A percentile compares a stretch with the other conserved stretches of the same genome.
Evolutionary conservation across 2,329 filamentous ascomycete species (phyloP).

Genomic region (Aspergillus glaucus): DNA sequence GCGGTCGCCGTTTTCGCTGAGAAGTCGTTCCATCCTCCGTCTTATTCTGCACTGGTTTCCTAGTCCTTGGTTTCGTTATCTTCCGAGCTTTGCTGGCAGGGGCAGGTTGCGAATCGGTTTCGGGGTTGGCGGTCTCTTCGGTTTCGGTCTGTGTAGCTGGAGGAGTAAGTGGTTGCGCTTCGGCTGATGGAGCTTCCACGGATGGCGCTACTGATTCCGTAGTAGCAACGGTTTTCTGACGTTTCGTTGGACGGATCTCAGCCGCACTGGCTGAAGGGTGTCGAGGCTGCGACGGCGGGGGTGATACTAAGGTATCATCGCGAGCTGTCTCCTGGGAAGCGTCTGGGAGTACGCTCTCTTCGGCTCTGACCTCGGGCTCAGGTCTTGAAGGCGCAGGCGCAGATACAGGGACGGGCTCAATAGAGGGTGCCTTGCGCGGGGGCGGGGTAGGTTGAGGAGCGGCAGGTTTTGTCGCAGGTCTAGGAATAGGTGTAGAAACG

Average conservation of each 20-base stretch:
- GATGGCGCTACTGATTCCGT: not conserved
- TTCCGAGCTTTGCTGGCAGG: slow-evolving; percentile 13
- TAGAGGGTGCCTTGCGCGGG: slow-evolving; percentile 7
- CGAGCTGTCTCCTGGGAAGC: slow-evolving; percentile 3
- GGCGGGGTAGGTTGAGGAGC: slow-evolving; percentile 13
- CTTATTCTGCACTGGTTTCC: slow-evolving; percentile 18
- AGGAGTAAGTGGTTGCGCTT: slow-evolving; percentile 13
- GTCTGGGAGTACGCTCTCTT: slow-evolving; percentile 4
- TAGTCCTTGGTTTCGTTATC: slow-evolving; percentile 17
- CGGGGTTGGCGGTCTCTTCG: slow-evolving; percentile 13
- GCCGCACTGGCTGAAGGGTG: slow-evolving; percentile 6
- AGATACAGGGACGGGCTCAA: slow-evolving; percentile 10
- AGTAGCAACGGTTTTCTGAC: slow-evolving; percentile 15
- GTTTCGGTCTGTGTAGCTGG: slow-evolving; percentile 21
- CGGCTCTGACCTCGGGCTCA: slow-evolving; percentile 6
- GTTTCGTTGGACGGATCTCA: slow-evolving; percentile 24
- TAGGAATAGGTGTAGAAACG: slow-evolving; percentile 11
- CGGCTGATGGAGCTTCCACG: not conserved
- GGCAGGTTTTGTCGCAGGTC: slow-evolving; percentile 6
- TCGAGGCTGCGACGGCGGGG: slow-evolving; percentile 2
- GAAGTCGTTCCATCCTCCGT: slow-evolving; percentile 17
- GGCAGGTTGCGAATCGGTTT: not conserved
- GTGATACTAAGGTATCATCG: slow-evolving; percentile 4
- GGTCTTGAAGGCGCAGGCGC: slow-evolving; percentile 9
- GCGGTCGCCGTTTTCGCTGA: slow-evolving; percentile 18